A percentile compares a stretch with the other conserved stretches of the same genome.
phyloP scores from a whole-genome alignment of 176 grass and related monocot genomes.

The Carex myosuroides region DNA sequence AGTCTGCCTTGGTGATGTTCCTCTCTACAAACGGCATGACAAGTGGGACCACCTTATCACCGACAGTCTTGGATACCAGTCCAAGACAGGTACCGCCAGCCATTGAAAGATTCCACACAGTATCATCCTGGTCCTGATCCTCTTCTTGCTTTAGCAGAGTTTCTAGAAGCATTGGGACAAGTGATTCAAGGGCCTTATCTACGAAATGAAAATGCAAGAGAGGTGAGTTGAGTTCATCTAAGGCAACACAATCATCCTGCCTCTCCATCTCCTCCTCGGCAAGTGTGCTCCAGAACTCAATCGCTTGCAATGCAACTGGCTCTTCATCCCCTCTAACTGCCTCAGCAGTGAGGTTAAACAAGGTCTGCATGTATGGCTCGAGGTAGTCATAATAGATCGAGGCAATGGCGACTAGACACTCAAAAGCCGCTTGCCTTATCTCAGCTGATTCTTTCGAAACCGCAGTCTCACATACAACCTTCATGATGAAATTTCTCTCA shows the following conservation, averaged over 20 bases:
- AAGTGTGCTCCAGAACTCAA: conserved; percentile 94
- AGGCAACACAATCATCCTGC: conserved; percentile 53
- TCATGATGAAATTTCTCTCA: conserved; percentile 93
- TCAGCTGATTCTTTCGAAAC: conserved; percentile 60
- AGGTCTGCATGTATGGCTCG: conserved; percentile 60
- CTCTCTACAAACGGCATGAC: conserved; percentile 75
- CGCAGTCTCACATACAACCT: conserved; percentile 76
- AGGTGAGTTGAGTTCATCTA: conserved; percentile 54
- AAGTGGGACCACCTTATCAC: conserved; percentile 60
- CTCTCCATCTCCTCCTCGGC: conserved; percentile 88
- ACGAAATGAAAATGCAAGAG: conserved; percentile 56
- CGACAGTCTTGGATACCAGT: conserved; percentile 63
- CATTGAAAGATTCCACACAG: conserved; percentile 72
- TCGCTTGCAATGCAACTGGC: conserved; percentile 56
- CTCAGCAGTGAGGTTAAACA: conserved; percentile 68
- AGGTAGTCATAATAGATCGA: conserved; percentile 78
- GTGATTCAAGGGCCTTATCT: conserved; percentile 74
- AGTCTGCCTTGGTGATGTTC: conserved; percentile 78
- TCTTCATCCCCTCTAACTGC: conserved; percentile 76
- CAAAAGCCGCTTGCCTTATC: conserved; percentile 73
- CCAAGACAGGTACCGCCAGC: conserved; percentile 72
- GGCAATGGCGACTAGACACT: conserved; percentile 86
- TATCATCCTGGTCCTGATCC: conserved; percentile 90
- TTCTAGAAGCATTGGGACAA: conserved; percentile 86
- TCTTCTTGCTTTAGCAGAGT: conserved; percentile 87